Evolutionary conservation across 331 rosid species (phyloP), one percentile per base, ranked within the genome.

Genomic region (Saraca asoca): DNA sequence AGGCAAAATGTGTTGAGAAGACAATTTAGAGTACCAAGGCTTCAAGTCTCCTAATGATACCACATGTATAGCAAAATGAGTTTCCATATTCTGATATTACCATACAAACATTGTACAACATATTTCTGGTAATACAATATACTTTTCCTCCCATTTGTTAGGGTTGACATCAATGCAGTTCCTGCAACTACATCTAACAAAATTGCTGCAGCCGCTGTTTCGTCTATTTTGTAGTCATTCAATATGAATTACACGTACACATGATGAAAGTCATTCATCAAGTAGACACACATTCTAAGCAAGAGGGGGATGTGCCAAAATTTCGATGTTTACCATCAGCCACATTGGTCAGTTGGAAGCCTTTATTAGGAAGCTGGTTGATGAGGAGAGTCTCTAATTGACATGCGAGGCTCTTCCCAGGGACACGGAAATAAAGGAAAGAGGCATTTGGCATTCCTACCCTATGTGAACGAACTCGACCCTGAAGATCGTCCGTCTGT

Each of bases 281-380:
- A 50, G 78, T 56, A 12, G 75, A 62, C 63, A 54, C 79, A 38
- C 80, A 78, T 63, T 78, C 88, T 34, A 66, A 37, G 60, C 71
- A 65, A 58, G 74, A 69, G 69, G 61, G 51, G 37, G 88, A 81
- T 12, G 94, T 85, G 73, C 98, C 98, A 2, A 93, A 90, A 76
- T 93, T 93, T 69, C 97, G 43, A 68, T 87, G 98, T 61, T 84
- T 90, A 61, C 97, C 98, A 69, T 93, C 97, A 7, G 89, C 91
- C 49, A 74, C 69, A 48, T 93, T 90, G 57, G 82, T 70, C 50
- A 93, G 79, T 41, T 71, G 87, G 48, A 86, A 93, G 58, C 90
- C 97, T 5, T 52, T 85, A 74, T 61, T 73, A 10, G 95, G 88
- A 43, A 93, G 96, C 71, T 85, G 97, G 64, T 90, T 93, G 76